Conservation (phyloP, 768 basidiomycete genomes). For the Rhizopogon vinicolor region DNA sequence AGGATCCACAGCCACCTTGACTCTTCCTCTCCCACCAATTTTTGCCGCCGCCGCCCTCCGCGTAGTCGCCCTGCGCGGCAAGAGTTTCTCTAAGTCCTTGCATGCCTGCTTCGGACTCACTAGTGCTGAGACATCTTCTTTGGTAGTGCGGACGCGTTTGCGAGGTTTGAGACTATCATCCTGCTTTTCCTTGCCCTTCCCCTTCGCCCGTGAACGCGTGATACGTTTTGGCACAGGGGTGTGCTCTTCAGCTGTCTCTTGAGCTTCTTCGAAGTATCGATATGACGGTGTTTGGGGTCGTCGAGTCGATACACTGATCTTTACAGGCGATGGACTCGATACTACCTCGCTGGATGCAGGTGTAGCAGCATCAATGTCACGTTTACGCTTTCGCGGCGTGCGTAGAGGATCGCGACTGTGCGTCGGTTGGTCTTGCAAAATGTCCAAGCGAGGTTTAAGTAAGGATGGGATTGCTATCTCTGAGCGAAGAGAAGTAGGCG, state of each 20-base stretch:
- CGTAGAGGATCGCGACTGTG: conserved; percentile 20
- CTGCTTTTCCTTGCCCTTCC: neutral
- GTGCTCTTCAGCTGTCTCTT: conserved; percentile 7
- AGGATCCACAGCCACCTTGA: conserved; percentile 8
- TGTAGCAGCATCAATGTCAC: conserved; percentile 5
- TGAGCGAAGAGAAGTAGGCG: neutral
- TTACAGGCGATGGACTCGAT: conserved; percentile 29
- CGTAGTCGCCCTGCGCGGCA: conserved; percentile 19
- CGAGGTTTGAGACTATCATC: neutral
- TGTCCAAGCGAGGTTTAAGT: neutral
- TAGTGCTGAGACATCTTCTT: neutral
- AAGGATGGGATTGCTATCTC: neutral
- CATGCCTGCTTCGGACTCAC: neutral
- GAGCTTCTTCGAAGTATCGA: conserved; percentile 3
- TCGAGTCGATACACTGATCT: conserved; percentile 7
- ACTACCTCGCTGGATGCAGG: conserved; percentile 4
- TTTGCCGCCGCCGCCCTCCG: conserved; percentile 20
- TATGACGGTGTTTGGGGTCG: conserved; percentile 3
- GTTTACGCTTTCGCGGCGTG: conserved; percentile 26
- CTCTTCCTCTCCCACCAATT: conserved; percentile 1
- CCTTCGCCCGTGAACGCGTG: conserved; percentile 7
- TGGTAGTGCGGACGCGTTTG: conserved; percentile 8
- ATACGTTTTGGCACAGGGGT: conserved; percentile 2
- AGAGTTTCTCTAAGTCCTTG: conserved; percentile 9
- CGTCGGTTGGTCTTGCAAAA: neutral